Base-by-base conservation (phyloP, 2,329 filamentous ascomycete genomes). In the Rutstroemia sp. region DNA sequence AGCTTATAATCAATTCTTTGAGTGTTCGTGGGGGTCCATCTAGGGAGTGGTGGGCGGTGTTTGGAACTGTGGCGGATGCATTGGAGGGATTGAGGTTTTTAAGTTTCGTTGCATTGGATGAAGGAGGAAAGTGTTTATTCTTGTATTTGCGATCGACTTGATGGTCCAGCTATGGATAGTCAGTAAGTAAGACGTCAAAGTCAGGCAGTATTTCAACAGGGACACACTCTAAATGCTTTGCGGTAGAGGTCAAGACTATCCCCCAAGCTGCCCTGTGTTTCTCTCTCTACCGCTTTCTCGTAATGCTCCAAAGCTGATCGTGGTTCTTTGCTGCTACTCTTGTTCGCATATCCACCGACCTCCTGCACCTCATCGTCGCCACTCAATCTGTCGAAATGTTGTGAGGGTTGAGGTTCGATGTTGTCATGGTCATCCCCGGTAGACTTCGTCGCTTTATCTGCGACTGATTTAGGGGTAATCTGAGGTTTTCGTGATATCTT, bases 191-290 rank as follows among this genome's bases (percentile, higher is more conserved):
- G 34, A 9, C 5, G 36, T 36, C 4, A 12, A 39, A 42, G 23
- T 17, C 44, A 25, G 34, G 51, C 5, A 21, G 6, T 45, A 19
- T 45, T 8, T 19, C n/a, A 45, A 21, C n/a, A 14, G 14, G 14
- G 16, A 67, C 78, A 57, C 73, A 92, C 89, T 69, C 87, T 84
- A 70, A 95, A 97, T 0, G 94, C 94, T 70, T 87, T 91, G 48
- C 94, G 83, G 71, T 99, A 99, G 51, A 95, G 79, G 62, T 81
- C 83, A 55, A 99, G 71, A 68, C 92, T 97, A 61, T 97, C 92
- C 5, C 92, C 91, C 51, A 97, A 77, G 60, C 83, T 94, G 0
- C 94, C 94, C 65, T 88, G 82, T 0, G 79, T 81, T 73, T 99
- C 94, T 71, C 86, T 91, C 72, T 95, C 88, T 56, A 96, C 92